phyloP scores from a whole-genome alignment of 768 basidiomycete species.

The Boletus subparvulus region DNA sequence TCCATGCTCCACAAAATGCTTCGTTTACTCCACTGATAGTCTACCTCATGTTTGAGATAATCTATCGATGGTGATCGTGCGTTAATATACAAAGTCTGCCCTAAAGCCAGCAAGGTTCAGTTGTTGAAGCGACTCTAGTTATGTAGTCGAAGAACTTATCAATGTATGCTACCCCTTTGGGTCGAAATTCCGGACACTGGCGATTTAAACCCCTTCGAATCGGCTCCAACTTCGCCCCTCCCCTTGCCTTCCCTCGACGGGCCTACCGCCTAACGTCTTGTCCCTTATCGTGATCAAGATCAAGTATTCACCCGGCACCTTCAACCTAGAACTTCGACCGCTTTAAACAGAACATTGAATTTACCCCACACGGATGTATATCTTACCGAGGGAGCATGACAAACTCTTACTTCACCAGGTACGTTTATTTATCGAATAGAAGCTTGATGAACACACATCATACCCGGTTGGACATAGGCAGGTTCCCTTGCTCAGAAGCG shows the following conservation, averaged over 20 bases:
- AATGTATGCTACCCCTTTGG: no score
- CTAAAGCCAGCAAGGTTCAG: no score
- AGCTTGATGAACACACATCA: neutral
- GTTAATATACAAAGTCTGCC: no score
- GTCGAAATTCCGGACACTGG: no score
- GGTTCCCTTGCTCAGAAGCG: constrained; percentile 93
- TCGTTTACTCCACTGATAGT: no score
- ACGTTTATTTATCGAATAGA: constrained; percentile 3
- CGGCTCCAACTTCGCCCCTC: neutral
- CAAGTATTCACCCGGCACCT: neutral
- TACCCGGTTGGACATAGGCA: constrained; percentile 43
- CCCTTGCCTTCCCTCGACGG: no score
- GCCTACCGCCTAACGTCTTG: neutral
- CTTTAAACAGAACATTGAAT: neutral
- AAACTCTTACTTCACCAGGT: constrained; percentile 76
- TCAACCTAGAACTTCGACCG: neutral
- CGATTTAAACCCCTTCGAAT: no score
- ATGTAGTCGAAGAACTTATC: no score
- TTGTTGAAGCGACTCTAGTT: no score
- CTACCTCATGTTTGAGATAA: no score
- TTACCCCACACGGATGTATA: constrained; percentile 48
- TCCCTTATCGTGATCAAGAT: constrained; percentile 8
- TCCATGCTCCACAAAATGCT: no score
- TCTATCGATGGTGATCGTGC: no score
- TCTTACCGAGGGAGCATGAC: constrained; percentile 72